Conservation (phyloP, 192 early-diverging fungal genomes). For the Globomyces pollinis-pini region DNA sequence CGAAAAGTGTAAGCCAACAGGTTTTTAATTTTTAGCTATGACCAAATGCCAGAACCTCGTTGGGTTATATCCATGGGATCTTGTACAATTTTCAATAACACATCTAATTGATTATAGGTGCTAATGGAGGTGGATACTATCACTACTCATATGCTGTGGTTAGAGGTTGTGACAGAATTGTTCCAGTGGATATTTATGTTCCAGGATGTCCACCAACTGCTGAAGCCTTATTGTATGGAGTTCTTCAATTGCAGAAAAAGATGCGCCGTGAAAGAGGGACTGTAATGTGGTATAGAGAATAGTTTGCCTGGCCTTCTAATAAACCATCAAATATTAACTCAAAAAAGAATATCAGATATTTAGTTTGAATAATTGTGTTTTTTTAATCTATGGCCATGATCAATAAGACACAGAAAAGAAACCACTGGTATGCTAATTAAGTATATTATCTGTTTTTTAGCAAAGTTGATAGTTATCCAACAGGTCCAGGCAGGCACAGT, state of each 20-base stretch:
- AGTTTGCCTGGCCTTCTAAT: too few species aligned
- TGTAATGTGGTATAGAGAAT: conserved; percentile 46
- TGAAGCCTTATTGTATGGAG: conserved; percentile 93
- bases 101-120: too few species aligned
- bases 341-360: too few species aligned
- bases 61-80: conserved; percentile 99
- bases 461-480: too few species aligned
- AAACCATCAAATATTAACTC: too few species aligned
- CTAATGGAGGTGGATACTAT: conserved; percentile 97
- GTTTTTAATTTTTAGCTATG: conserved; percentile 22
- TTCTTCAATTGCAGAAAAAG: conserved; percentile 98
- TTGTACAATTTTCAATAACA: conserved; percentile 36
- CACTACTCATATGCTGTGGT: conserved; percentile 97
- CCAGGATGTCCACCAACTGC: conserved; percentile 97
- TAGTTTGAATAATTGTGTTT: too few species aligned
- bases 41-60: conserved; percentile 92
- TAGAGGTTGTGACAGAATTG: conserved; percentile 91
- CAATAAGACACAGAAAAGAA: too few species aligned
- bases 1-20: conserved; percentile 68
- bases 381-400: too few species aligned
- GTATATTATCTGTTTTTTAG: too few species aligned
- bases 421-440: too few species aligned
- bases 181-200: conserved; percentile 87
- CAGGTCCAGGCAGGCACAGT: too few species aligned
- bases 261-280: conserved; percentile 65